phyloP scores from a whole-genome alignment of 2,329 filamentous ascomycete genomes.

The Diatrype stigma region DNA sequence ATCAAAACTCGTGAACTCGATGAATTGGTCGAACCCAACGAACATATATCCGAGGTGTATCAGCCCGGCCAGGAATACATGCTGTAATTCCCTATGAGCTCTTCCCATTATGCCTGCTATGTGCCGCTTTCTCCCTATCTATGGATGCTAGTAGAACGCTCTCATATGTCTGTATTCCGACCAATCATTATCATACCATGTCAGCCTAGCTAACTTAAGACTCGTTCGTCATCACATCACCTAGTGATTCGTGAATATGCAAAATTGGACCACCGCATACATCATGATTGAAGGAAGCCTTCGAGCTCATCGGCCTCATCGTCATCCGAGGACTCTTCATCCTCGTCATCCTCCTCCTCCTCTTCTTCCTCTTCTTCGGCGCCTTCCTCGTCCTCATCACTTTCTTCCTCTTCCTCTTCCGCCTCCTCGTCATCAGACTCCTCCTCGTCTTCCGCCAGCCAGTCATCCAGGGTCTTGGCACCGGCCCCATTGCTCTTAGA shows the following conservation, averaged over 20 bases:
- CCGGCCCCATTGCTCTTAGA: conserved; percentile 48
- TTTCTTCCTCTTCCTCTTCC: conserved; percentile 43
- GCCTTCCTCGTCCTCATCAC: conserved; percentile 47
- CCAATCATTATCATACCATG: too few relatives aligned
- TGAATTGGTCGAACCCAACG: too few relatives aligned
- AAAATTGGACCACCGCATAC: background rate
- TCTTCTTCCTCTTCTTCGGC: conserved; percentile 48
- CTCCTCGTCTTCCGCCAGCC: conserved; percentile 72
- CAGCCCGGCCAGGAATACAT: too few relatives aligned
- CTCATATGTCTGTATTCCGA: too few relatives aligned
- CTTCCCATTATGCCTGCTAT: too few relatives aligned
- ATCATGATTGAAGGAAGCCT: conserved; percentile 31
- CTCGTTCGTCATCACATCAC: background rate
- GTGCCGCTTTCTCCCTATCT: too few relatives aligned
- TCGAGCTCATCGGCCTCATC: conserved; percentile 39
- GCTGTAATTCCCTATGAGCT: too few relatives aligned
- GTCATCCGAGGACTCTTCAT: conserved; percentile 34
- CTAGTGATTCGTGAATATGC: background rate
- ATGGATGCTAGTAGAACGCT: too few relatives aligned
- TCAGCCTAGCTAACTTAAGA: background rate
- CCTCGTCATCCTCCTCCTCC: conserved; percentile 38
- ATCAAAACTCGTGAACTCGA: too few relatives aligned
- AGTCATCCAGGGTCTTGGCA: conserved; percentile 85
- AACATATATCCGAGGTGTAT: too few relatives aligned
- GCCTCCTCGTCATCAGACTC: conserved; percentile 47